Conservation (phyloP, 331 rosid genomes). For the Quercus tomentella region DNA sequence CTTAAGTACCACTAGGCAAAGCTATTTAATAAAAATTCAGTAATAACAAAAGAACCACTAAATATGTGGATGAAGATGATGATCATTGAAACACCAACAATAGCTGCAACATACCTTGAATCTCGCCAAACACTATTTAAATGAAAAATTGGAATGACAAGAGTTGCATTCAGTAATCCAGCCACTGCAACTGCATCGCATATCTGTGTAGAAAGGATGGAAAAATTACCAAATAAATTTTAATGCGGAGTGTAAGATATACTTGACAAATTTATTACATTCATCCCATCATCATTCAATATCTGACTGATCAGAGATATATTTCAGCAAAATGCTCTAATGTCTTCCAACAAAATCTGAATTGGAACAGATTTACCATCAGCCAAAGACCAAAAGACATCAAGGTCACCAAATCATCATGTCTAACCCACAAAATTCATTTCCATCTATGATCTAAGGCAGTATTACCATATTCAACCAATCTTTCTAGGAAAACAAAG, state of each 20-base stretch:
- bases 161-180: conserved; percentile 90
- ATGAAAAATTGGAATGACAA: conserved; percentile 90
- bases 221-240: conserved; percentile 23
- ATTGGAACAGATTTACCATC: not conserved
- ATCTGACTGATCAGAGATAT: not conserved
- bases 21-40: not conserved
- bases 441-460: not conserved
- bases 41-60: not conserved
- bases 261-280: not conserved
- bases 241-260: not conserved
- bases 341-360: conserved; percentile 3
- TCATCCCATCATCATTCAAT: not conserved
- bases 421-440: not conserved
- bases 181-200: conserved; percentile 99
- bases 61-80: not conserved
- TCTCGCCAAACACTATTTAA: conserved; percentile 97
- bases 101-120: conserved; percentile 51
- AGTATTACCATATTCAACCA: not conserved
- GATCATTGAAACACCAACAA: not conserved
- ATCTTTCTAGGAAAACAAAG: not conserved
- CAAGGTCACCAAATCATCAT: not conserved
- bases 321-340: not conserved
- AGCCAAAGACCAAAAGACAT: not conserved
- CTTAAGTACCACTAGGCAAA: no score
- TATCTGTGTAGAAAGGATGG: conserved; percentile 44